Base-by-base conservation (phyloP, 1,284 basidiomycete genomes). In the Ceratobasidium sp. region DNA sequence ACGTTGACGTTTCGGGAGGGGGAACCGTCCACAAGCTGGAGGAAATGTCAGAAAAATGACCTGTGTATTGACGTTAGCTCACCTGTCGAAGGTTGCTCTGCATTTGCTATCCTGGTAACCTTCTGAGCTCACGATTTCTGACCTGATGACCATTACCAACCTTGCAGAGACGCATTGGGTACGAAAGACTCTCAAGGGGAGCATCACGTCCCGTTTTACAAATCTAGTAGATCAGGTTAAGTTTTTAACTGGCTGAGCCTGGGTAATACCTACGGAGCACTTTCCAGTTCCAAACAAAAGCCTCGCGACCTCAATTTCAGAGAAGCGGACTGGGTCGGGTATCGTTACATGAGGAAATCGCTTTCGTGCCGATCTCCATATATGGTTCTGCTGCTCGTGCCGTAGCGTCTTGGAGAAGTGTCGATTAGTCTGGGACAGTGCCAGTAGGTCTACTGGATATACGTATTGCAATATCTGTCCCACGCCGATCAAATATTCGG, bases 391-490 rank as follows among this genome's bases (percentile, higher is more conserved):
- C 46, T 58, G 67, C 21, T 23, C 16, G 23, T 59, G 12, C 23
- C 39, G 39, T 26, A 70, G 36, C 34, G 55, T 70, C 50, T 59
- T 58, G 21, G 21, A 53, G 32, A 59, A 26, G 28, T 58, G 57
- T 3, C 8, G 28, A 26, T 48, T 59, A 14, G 67, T 70, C 14
- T 30, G 30, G 23, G 53, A 30, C 12, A 70, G 26, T 16, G 67
- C 23, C 3, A 70, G 55, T 30, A 70, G 28, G 23, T 70, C 67
- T 2, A 59, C 23, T 6, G 67, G 55, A 21, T 58, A 36, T 5
- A 70, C 67, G 21, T 70, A 59, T 59, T 59, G 39, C 18, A 70
- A 45, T 21, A 70, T 59, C 67, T 70, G 21, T 45, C 59, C 16
- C 9, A 30, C 12, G 10, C 5, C n/a, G 21, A 30, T n/a, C 1